Conservation (phyloP, 192 early-diverging fungal genomes). For the Backusella mclennaniae region DNA sequence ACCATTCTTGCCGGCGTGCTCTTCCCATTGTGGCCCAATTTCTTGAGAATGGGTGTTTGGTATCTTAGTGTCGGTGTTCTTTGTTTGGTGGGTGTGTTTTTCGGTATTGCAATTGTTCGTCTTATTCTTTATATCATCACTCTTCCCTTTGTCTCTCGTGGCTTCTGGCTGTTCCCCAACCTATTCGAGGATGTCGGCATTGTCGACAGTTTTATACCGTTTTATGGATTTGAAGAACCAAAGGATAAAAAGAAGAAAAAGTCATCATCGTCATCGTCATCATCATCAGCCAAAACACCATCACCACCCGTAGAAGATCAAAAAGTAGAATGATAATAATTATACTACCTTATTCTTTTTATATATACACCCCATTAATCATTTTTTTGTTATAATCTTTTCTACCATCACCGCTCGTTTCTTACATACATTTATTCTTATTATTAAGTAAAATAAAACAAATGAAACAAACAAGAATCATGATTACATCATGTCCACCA, state of each 20-base stretch:
- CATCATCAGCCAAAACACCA: not conserved
- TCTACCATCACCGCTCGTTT: not conserved
- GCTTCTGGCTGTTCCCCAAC: conserved; percentile 97
- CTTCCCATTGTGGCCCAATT: conserved; percentile 95
- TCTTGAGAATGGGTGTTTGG: conserved; percentile 82
- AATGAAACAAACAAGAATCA: not conserved
- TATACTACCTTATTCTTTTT: not conserved
- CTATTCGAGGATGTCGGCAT: conserved; percentile 95
- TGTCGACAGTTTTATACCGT: conserved; percentile 92
- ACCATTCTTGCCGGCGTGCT: conserved; percentile 91
- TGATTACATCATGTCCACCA: conserved; percentile 29
- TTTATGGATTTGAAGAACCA: conserved; percentile 79
- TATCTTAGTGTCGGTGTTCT: conserved; percentile 84
- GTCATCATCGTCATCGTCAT: not conserved
- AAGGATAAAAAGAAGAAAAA: conserved; percentile 19
- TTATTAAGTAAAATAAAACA: not conserved
- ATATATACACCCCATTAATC: not conserved
- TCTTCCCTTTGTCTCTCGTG: conserved; percentile 67
- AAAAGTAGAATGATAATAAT: not conserved
- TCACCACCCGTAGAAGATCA: not conserved
- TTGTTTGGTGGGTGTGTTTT: conserved; percentile 86
- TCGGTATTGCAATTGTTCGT: conserved; percentile 84
- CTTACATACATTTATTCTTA: no score
- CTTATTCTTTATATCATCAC: conserved; percentile 82
- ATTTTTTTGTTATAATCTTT: not conserved